phyloP scores from a whole-genome alignment of 2,329 filamentous ascomycete species.

The Apiospora aurea region DNA sequence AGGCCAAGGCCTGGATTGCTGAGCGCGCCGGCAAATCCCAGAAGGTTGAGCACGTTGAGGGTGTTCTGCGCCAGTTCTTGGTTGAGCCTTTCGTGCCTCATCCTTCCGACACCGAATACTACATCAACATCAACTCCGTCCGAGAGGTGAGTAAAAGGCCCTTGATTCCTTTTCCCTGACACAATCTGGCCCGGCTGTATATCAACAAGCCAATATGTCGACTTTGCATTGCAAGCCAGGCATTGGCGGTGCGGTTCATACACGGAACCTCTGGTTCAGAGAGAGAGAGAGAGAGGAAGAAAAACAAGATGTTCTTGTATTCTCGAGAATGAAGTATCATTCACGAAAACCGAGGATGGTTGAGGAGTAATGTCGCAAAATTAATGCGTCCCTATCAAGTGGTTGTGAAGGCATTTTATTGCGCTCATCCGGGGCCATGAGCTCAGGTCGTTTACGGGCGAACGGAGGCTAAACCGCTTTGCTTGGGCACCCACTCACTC shows the following conservation, averaged over 20 bases:
- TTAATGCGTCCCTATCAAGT: background rate
- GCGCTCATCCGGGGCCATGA: conserved; percentile 28
- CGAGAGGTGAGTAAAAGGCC: conserved; percentile 81
- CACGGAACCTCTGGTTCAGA: background rate
- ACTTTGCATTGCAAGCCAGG: conserved; percentile 32
- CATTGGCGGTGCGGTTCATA: background rate
- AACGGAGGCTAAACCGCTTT: conserved; percentile 54
- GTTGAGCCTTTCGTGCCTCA: conserved; percentile 99
- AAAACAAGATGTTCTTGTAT: background rate
- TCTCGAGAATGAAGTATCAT: conserved; percentile 5
- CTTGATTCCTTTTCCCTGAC: background rate
- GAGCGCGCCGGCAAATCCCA: conserved; percentile 90
- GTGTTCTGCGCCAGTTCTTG: conserved; percentile 91
- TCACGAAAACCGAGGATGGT: background rate
- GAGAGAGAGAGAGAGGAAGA: background rate
- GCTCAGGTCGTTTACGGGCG: conserved; percentile 43
- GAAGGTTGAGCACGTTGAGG: conserved; percentile 90
- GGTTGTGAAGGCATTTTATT: conserved; percentile 20
- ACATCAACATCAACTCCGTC: conserved; percentile 99
- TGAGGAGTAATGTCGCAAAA: background rate
- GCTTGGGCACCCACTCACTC: conserved; percentile 34
- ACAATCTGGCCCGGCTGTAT: background rate
- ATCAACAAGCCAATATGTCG: conserved; percentile 29
- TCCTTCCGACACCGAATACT: conserved; percentile 95
- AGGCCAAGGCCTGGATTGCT: conserved; percentile 93